These are phyloP conservation scores for Daldinia sp. DNA, from an alignment of 2,329 filamentous ascomycete species.

Conservation along the genomic window DNA sequence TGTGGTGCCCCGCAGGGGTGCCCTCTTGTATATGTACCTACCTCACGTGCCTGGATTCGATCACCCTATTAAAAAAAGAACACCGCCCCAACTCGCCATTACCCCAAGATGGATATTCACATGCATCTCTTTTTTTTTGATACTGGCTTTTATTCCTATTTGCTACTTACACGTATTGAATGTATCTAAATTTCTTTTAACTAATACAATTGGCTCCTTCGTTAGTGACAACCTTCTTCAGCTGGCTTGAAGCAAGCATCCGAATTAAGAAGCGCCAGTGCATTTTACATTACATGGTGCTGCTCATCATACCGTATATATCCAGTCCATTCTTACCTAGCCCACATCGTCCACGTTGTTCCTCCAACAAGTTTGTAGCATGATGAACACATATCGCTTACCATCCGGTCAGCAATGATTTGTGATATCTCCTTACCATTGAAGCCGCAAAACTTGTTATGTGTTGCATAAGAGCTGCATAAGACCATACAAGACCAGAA, in stretches of 20 bases:
- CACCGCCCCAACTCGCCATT: background rate
- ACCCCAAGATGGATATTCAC: background rate
- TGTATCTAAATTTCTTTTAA: background rate
- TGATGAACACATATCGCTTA: background rate
- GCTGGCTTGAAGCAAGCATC: background rate
- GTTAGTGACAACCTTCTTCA: background rate
- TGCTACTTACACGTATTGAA: too few species aligned
- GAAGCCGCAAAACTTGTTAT: conserved; percentile 7
- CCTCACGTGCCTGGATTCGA: background rate
- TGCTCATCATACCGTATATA: background rate
- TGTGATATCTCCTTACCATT: conserved; percentile 9
- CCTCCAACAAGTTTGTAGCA: background rate
- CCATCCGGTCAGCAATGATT: background rate
- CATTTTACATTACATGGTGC: background rate
- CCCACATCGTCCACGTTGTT: background rate
- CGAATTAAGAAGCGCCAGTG: background rate
- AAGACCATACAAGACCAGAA: background rate
- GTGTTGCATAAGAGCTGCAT: conserved; percentile 25
- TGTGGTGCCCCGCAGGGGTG: too few species aligned
- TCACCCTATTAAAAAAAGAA: background rate
- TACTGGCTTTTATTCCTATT: background rate
- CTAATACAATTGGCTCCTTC: background rate
- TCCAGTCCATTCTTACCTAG: background rate
- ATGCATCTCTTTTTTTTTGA: background rate
- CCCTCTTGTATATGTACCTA: background rate